Evolutionary conservation across 192 early-diverging fungal species (phyloP), one percentile per base, ranked within the genome.

Genomic region (Mortierella antarctica): DNA sequence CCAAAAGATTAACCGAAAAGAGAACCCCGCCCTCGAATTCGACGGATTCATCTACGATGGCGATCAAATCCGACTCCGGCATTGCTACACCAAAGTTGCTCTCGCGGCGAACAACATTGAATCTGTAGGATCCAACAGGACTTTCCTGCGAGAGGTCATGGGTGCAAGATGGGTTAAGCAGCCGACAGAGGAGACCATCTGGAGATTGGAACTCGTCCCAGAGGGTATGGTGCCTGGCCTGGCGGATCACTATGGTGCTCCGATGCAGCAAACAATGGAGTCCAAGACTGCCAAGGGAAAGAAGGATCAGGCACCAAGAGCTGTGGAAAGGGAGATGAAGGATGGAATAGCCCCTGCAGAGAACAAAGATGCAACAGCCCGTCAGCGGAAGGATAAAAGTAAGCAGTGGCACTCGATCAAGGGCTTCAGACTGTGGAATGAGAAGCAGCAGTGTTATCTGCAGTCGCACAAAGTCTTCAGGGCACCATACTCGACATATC

Each of bases 361-460:
- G 12, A 20, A 12, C 18, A 40, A 65, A 15, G 14, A 12, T n/a
- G 47, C 18, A 9, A n/a, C 40, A 1, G 4, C 31, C 3, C 31
- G 31, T 31, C 31, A 31, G 31, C 31, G 31, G 31, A 48, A 40
- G 49, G 65, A 72, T 17, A 39, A 57, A 21, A 68, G 45, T n/a
- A 72, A 80, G 49, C 70, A 80, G 59, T 80, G 69, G 77, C 77
- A 80, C 42, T 71, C 77, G 8, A 80, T 80, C 70, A 80, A 80
- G 21, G 77, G 77, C 10, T 80, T 80, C 42, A 59, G 70, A 66
- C 70, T 80, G 10, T 72, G 47, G 51, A 80, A 72, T 20, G 65
- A 72, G 39, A 62, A 72, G 42, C 70, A 61, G 17, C 18, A 80
- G n/a, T 80, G 70, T 21, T 72, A 80, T 41, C 39, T 79, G 21